Evolutionary conservation across 768 basidiomycete genomes (phyloP).

Genomic region (Rhizopogon vesiculosus): DNA sequence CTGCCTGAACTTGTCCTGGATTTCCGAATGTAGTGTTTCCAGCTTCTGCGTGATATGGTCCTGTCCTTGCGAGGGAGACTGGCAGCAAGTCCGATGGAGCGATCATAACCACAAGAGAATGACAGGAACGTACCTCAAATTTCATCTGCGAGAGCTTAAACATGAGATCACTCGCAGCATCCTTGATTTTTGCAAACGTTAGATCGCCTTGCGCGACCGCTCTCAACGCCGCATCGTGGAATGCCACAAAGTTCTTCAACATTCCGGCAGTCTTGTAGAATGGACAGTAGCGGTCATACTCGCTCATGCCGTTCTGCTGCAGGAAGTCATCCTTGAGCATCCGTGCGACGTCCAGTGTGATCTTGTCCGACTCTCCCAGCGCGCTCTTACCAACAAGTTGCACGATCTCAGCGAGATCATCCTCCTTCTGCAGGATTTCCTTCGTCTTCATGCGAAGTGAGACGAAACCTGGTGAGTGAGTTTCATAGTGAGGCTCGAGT

Average conservation of each 20-base stretch:
- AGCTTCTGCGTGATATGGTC: constrained; percentile 78
- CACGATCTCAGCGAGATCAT: constrained; percentile 97
- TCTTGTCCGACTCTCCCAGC: constrained; percentile 95
- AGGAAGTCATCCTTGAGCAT: constrained; percentile 98
- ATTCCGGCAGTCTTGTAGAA: constrained; percentile 99
- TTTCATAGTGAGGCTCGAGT: constrained; percentile 89
- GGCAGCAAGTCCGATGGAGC: constrained; percentile 5
- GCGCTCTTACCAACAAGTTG: constrained; percentile 99
- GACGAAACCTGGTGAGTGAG: constrained; percentile 89
- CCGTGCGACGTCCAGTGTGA: constrained; percentile 93
- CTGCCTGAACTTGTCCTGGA: constrained; percentile 89
- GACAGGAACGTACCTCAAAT: constrained; percentile 68
- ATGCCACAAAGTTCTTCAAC: constrained; percentile 91
- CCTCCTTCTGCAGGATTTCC: constrained; percentile 98
- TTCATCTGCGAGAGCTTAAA: constrained; percentile 99
- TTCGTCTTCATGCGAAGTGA: constrained; percentile 89
- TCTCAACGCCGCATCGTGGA: constrained; percentile 86
- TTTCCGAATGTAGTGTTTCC: constrained; percentile 77
- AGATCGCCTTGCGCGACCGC: constrained; percentile 80
- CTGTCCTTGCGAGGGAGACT: constrained; percentile 92
- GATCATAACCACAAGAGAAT: not conserved
- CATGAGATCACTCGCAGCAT: constrained; percentile 81
- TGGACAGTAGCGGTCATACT: constrained; percentile 95
- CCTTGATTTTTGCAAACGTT: constrained; percentile 85
- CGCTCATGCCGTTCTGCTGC: constrained; percentile 98